Evolutionary conservation across 2,329 filamentous ascomycete species (phyloP).

Genomic region (Blastomyces gilchristii): DNA sequence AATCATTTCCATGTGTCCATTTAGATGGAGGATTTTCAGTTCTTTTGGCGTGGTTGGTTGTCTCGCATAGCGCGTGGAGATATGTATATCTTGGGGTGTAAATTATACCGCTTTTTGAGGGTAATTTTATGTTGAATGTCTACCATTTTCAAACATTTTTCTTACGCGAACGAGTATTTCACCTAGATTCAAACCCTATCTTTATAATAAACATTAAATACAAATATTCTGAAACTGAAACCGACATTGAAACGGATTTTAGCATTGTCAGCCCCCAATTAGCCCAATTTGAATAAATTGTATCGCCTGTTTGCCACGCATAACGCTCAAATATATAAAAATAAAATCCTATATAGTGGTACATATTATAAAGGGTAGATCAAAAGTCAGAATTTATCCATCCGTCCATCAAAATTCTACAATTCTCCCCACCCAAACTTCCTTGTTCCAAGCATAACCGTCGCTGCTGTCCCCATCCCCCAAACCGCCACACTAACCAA

Average conservation of each 20-base stretch:
- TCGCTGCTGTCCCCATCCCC: constrained; percentile 29
- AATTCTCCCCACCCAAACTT: constrained; percentile 32
- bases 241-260: neutral
- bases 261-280: neutral
- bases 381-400: neutral
- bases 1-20: neutral
- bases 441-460: constrained; percentile 31
- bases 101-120: too few species aligned
- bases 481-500: constrained; percentile 30
- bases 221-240: neutral
- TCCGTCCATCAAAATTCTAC: constrained; percentile 5
- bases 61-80: neutral
- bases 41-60: neutral
- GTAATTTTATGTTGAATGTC: too few species aligned
- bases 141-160: too few species aligned
- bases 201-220: too few species aligned
- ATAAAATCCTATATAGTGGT: neutral
- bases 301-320: neutral
- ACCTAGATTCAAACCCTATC: too few species aligned
- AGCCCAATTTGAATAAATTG: neutral
- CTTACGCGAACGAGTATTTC: too few species aligned
- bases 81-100: neutral
- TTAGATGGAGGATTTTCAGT: neutral
- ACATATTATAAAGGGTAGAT: neutral
- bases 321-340: neutral